phyloP scores from a whole-genome alignment of 2,329 filamentous ascomycete genomes.

The Aurifilum marmelostoma region DNA sequence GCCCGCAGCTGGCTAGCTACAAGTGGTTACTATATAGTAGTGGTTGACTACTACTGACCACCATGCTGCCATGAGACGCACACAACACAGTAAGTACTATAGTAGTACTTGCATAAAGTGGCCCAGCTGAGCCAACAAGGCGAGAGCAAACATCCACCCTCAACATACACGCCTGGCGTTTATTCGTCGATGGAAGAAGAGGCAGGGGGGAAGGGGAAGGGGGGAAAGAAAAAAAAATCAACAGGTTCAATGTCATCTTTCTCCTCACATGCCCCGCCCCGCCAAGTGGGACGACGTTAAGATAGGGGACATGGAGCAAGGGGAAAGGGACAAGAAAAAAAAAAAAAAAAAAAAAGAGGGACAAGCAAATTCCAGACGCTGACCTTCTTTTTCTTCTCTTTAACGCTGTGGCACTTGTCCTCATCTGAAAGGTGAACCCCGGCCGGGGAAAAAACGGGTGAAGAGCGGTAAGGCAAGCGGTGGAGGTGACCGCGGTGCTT shows the following conservation, averaged over 20 bases:
- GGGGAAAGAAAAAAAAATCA: not conserved
- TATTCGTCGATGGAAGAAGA: not conserved
- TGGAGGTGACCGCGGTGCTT: not conserved
- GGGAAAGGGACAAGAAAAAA: not conserved
- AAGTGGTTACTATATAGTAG: too few species aligned
- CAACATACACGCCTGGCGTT: too few species aligned
- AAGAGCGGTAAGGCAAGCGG: slow-evolving; percentile 9
- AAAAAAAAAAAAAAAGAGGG: too few species aligned
- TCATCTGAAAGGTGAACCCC: slow-evolving; percentile 3
- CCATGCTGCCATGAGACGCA: too few species aligned
- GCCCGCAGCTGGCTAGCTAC: not conserved
- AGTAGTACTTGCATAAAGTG: not conserved
- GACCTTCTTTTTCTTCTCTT: not conserved
- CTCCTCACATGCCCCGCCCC: not conserved
- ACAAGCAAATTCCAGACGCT: not conserved
- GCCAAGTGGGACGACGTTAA: slow-evolving; percentile 4
- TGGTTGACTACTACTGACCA: too few species aligned
- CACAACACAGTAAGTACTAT: too few species aligned
- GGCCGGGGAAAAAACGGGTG: slow-evolving; percentile 10
- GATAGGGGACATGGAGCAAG: not conserved
- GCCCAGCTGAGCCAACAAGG: too few species aligned
- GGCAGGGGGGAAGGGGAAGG: too few species aligned
- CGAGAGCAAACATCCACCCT: too few species aligned
- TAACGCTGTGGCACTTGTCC: not conserved
- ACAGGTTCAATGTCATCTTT: not conserved